phyloP scores from a whole-genome alignment of 352 stramenopile species.

The Phytophthora hybrid region DNA sequence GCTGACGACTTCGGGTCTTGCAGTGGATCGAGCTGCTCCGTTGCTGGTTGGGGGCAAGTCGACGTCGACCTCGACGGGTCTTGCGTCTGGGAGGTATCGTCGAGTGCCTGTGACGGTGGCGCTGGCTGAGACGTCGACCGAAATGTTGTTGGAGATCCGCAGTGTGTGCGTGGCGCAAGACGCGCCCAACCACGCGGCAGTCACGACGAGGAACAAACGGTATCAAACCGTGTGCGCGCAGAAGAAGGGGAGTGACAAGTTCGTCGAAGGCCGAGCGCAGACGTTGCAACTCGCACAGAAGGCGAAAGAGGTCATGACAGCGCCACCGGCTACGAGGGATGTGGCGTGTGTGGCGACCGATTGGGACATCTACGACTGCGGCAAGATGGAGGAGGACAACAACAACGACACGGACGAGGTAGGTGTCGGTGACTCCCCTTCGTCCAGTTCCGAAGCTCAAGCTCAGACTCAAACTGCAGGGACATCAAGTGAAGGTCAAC shows the following conservation, averaged over 20 bases:
- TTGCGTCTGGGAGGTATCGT: slow-evolving; percentile 8
- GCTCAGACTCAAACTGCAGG: slow-evolving; percentile 17
- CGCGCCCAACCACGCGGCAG: slow-evolving; percentile 46
- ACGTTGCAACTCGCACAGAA: slow-evolving; percentile 83
- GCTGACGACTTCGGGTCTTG: not conserved
- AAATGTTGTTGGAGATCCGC: slow-evolving; percentile 68
- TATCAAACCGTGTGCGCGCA: slow-evolving; percentile 69
- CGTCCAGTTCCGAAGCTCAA: slow-evolving; percentile 3
- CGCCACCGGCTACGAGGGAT: slow-evolving; percentile 77
- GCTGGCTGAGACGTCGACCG: slow-evolving; percentile 67
- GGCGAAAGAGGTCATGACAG: slow-evolving; percentile 86
- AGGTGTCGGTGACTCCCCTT: not conserved
- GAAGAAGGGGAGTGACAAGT: slow-evolving; percentile 87
- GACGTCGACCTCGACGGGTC: slow-evolving; percentile 1
- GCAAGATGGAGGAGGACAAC: slow-evolving; percentile 35
- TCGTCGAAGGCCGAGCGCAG: slow-evolving; percentile 66
- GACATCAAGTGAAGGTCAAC: slow-evolving; percentile 23
- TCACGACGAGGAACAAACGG: slow-evolving; percentile 66
- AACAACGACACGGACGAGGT: slow-evolving; percentile 43
- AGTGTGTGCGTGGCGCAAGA: slow-evolving; percentile 79
- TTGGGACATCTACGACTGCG: slow-evolving; percentile 90
- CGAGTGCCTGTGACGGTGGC: slow-evolving; percentile 56
- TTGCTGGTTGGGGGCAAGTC: slow-evolving; percentile 20
- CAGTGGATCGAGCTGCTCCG: not conserved
- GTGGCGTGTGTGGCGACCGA: slow-evolving; percentile 76